Base-by-base conservation (phyloP, 805 yeast genomes). In the Komagataella ulmi region DNA sequence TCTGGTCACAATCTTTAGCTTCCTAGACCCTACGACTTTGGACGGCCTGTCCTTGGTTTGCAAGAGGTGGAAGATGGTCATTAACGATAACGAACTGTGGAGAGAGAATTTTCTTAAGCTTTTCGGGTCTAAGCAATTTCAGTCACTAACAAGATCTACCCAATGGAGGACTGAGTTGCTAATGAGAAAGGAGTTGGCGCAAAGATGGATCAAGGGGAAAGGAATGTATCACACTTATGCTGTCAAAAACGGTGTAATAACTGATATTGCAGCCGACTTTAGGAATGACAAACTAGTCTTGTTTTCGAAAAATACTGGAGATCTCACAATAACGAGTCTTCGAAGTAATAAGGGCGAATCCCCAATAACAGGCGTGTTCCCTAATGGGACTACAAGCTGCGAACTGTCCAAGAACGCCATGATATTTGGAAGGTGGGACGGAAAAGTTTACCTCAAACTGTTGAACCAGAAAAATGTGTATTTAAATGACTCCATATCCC, bases 91-190 rank as follows among this genome's bases (percentile, higher is more conserved):
- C 52, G 61, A 65, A 8, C 71, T 76, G 23, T 78, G 83, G 83
- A 62, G 64, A 54, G 67, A 65, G 44, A 70, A 77, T 6, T 77
- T 77, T 56, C 60, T 60, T 36, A 55, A 62, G 40, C 64, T 67
- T 49, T 74, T 74, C 55, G 69, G 70, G 1, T 65, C 68, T 5
- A 45, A 40, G n/a, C 45, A 47, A 17, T 77, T 78, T 54, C 71
- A 81, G 3, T 67, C 76, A 4, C 61, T 74, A 10, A 64, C 76
- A 2, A 62, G 73, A n/a, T 67, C 75, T 3, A 55, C 51, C n/a
- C 54, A 55, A n/a, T 78, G 80, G 79, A 63, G 72, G 51, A 58
- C 61, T 49, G 83, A 78, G 58, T 69, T 75, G 57, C 65, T 74
- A 45, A 60, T 63, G 7, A 60, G 83, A 23, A 62, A 69, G 47